Percentiles rank a stretch among this genome's conserved stretches.
Conservation (phyloP, 202 grass and related monocot species). For the Alloteropsis angusta region DNA sequence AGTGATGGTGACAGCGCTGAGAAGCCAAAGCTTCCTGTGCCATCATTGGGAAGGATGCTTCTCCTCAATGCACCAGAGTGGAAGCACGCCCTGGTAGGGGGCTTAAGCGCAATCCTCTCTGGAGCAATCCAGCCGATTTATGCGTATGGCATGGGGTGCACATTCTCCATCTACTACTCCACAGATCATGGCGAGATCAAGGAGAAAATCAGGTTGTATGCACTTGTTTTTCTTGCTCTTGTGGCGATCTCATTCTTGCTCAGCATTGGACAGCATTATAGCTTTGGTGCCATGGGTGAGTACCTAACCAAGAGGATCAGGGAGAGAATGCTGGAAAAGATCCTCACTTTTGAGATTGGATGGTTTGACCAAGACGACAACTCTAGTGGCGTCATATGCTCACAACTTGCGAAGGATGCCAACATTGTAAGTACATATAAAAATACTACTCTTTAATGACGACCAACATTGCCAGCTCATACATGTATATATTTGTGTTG, state of each 20-base stretch:
- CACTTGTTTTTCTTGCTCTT: constrained; percentile 48
- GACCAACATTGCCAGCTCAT: too few relatives aligned
- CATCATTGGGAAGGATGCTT: constrained; percentile 55
- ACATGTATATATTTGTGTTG: not conserved
- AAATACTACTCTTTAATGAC: too few relatives aligned
- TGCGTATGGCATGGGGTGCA: constrained; percentile 59
- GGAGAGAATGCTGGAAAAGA: constrained; percentile 65
- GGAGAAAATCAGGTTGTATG: constrained; percentile 43
- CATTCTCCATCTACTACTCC: constrained; percentile 62
- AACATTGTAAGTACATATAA: constrained; percentile 38
- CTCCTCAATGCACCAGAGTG: constrained; percentile 69
- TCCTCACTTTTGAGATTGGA: constrained; percentile 75
- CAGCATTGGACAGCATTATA: constrained; percentile 72
- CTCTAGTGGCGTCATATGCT: constrained; percentile 64
- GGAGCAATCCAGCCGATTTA: constrained; percentile 62
- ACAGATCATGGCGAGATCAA: constrained; percentile 55
- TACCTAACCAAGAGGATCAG: constrained; percentile 87
- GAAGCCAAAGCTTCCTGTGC: constrained; percentile 17
- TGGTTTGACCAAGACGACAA: constrained; percentile 80
- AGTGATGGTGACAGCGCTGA: not conserved
- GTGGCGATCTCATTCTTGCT: constrained; percentile 50
- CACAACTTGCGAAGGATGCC: constrained; percentile 65
- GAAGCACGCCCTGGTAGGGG: constrained; percentile 48
- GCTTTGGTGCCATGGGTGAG: constrained; percentile 77
- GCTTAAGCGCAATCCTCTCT: constrained; percentile 45